A percentile compares a stretch with the other conserved stretches of the same genome.
Conservation (phyloP, 345 rosid species). For the Hypericum perforatum region DNA sequence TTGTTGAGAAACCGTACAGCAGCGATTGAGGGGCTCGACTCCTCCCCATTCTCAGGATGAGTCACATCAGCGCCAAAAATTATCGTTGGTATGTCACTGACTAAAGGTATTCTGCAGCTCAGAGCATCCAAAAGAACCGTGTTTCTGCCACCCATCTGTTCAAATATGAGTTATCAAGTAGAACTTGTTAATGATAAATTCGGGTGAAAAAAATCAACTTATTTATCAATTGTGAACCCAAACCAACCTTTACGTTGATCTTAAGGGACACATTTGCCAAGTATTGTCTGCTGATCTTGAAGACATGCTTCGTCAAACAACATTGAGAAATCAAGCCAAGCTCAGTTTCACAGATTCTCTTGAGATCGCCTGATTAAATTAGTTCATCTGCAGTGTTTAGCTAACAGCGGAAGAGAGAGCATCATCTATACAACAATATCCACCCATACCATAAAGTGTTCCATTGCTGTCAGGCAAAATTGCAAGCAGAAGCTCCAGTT, state of each 20-base stretch:
- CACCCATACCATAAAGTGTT: constrained; percentile 66
- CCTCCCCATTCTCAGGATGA: constrained; percentile 99
- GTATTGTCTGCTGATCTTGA: constrained; percentile 96
- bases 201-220: too few relatives aligned
- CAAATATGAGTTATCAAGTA: too few relatives aligned
- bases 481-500: constrained; percentile 79
- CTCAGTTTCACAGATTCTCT: constrained; percentile 96
- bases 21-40: constrained; percentile 95
- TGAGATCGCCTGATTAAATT: constrained; percentile 61
- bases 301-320: constrained; percentile 92
- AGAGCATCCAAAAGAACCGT: constrained; percentile 94
- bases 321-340: constrained; percentile 95
- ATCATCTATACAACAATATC: neutral
- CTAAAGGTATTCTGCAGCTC: constrained; percentile 93
- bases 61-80: constrained; percentile 99
- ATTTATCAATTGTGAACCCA: neutral
- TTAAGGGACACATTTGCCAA: constrained; percentile 91
- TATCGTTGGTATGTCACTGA: constrained; percentile 94
- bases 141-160: constrained; percentile 98
- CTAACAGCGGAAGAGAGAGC: neutral
- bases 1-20: constrained; percentile 42
- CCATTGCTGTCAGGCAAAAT: constrained; percentile 98
- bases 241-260: constrained; percentile 88
- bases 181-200: too few relatives aligned
- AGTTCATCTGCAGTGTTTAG: neutral